phyloP scores from a whole-genome alignment of 352 stramenopile species.

The Globisporangium nagaii region DNA sequence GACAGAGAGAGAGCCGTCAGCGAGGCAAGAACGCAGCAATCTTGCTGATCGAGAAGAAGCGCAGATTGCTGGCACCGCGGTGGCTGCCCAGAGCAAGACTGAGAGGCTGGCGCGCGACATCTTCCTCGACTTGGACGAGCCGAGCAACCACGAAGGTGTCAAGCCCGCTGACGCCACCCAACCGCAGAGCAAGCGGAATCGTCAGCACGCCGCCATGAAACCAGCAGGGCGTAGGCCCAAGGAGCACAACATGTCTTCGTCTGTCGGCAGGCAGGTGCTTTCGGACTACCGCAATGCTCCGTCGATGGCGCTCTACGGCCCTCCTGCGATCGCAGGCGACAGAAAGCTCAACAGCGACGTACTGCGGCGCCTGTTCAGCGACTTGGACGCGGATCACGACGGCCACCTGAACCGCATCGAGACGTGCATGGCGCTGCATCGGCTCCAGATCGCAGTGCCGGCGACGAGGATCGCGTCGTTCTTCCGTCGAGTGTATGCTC shows the following conservation, averaged over 20 bases:
- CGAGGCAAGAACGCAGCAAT: too few relatives aligned
- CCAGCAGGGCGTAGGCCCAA: neutral
- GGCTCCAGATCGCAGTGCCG: conserved; percentile 55
- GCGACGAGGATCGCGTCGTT: conserved; percentile 59
- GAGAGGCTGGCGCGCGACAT: neutral
- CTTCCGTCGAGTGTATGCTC: conserved; percentile 52
- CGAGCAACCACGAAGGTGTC: neutral
- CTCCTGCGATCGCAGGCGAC: conserved; percentile 12
- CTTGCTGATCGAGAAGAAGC: neutral
- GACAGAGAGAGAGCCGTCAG: too few relatives aligned
- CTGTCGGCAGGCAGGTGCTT: conserved; percentile 57
- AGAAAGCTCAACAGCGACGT: conserved; percentile 40
- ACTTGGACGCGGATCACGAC: conserved; percentile 64
- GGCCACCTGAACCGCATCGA: conserved; percentile 70
- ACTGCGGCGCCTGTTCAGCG: conserved; percentile 71
- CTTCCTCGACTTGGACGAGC: neutral
- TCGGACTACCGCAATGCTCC: conserved; percentile 70
- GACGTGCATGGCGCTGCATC: conserved; percentile 64
- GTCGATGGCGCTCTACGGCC: conserved; percentile 51
- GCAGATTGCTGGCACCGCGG: neutral
- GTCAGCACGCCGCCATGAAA: neutral
- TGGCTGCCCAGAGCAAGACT: neutral
- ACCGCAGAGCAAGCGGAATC: neutral
- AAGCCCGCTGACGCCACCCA: too few relatives aligned
- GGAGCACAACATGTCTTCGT: conserved; percentile 28